Evolutionary conservation across 306 rosid genomes (phyloP).

Genomic region (Lathyrus aphaca): DNA sequence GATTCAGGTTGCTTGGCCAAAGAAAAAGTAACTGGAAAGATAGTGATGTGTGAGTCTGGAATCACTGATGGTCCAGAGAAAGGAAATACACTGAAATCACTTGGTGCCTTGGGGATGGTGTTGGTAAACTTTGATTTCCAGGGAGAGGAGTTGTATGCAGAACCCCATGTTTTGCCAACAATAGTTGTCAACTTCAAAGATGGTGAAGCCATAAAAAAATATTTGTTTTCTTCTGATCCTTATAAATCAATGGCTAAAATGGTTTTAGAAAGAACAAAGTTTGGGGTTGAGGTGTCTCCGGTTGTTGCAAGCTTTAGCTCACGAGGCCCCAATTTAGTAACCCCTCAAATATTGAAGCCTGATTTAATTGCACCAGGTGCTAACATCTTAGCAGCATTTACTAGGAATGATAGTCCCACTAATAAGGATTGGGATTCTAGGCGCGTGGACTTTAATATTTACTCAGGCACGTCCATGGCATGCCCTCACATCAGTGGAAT

Average conservation of each 20-base stretch:
- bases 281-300: conserved; percentile 66
- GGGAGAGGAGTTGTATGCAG: conserved; percentile 49
- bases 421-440: conserved; percentile 46
- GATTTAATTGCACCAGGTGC: conserved; percentile 73
- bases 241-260: conserved; percentile 52
- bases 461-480: conserved; percentile 88
- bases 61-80: conserved; percentile 51
- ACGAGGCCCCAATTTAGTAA: conserved; percentile 67
- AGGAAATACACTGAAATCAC: conserved; percentile 63
- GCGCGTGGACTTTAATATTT: conserved; percentile 76
- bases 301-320: conserved; percentile 75
- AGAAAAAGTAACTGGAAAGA: conserved; percentile 55
- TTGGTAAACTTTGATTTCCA: conserved; percentile 55
- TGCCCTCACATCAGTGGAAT: too few species aligned
- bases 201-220: conserved; percentile 48
- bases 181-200: conserved; percentile 52
- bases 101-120: conserved; percentile 78
- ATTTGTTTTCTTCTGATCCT: conserved; percentile 41
- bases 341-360: conserved; percentile 65
- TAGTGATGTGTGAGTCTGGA: conserved; percentile 62
- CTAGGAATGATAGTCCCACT: conserved; percentile 46
- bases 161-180: conserved; percentile 52
- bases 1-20: conserved; percentile 51
- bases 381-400: conserved; percentile 46
- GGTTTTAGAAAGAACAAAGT: conserved; percentile 59